Base-by-base conservation (phyloP, 306 rosid species). In the Cucurbita argyrosperma region DNA sequence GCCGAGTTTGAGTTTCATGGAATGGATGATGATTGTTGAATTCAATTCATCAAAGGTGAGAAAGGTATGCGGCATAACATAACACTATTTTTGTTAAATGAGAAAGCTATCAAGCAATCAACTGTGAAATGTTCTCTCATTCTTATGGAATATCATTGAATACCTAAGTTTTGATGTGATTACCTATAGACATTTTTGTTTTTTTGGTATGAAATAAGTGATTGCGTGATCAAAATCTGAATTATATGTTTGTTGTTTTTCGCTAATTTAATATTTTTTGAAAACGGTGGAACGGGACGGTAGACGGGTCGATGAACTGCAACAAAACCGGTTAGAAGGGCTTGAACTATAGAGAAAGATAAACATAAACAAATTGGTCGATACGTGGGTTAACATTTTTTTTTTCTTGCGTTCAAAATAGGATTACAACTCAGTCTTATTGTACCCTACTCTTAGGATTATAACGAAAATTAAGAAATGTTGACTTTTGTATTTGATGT, bases 81-180 rank as follows among this genome's bases (percentile, higher is more conserved):
- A 19, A 42, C 21, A 42, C 21, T 55, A 0, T 54, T 55, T 50
- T 6, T 57, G 23, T 57, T 57, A 39, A 40, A 19, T 23, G 56
- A 74, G 74, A 70, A 70, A 15, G 74, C 43, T 10, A 30, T 26
- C 59, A 49, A 69, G 39, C 74, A 69, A 49, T 49, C 74, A 69
- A 49, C 38, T 30, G 14, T 30, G 14, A 47, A 30, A 26, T 14
- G 43, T 30, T 21, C 16, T 68, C 54, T 68, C 16, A 30, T 11
- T 6, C 37, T 46, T 23, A 14, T 47, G 21, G 21, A 23, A 15
- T 30, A 30, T 47, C 42, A 12, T 46, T 67, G 54, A 68, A 23
- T 50, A 30, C 40, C 50, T 66, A 66, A 66, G 72, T 49, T 70
- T 49, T 69, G 57, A 26, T 14, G 43, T 49, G 74, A 21, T 69